phyloP scores from a whole-genome alignment of 192 early-diverging fungal species.

The Mortierella antarctica region DNA sequence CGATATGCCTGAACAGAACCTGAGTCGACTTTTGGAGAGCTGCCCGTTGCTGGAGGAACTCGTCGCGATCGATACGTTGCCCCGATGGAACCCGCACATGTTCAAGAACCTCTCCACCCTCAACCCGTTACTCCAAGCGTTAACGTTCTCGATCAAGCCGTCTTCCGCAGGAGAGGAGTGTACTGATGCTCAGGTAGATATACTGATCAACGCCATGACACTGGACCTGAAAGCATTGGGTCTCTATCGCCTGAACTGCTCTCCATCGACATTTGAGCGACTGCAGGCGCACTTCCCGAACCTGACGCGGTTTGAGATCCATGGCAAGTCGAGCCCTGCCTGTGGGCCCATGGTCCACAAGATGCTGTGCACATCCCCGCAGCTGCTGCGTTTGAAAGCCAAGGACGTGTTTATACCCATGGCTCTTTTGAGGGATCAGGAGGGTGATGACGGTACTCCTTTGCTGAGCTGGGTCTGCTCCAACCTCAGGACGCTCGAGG shows the following conservation, averaged over 20 bases:
- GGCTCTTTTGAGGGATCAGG: neutral
- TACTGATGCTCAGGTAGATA: neutral
- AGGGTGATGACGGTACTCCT: too few relatives aligned
- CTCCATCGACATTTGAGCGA: neutral
- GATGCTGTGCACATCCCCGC: neutral
- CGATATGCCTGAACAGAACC: neutral
- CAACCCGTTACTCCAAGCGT: conserved; percentile 3
- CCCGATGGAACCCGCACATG: neutral
- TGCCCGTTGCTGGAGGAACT: conserved; percentile 2
- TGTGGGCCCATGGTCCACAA: neutral
- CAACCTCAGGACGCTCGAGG: conserved; percentile 4
- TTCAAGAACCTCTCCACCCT: conserved; percentile 7
- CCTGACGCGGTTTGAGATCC: conserved; percentile 10
- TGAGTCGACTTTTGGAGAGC: conserved; percentile 9
- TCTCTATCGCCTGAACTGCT: conserved; percentile 1
- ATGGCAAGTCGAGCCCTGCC: neutral
- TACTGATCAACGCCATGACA: neutral
- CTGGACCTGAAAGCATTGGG: neutral
- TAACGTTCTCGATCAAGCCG: neutral
- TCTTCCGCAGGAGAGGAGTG: too few relatives aligned
- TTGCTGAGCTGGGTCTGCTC: neutral
- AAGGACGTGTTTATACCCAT: conserved; percentile 6
- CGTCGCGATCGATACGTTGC: neutral
- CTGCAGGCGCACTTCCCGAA: neutral
- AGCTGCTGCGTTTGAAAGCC: conserved; percentile 2